phyloP scores from a whole-genome alignment of 2,329 filamentous ascomycete species.

The Chrysosporium keratinophilum region DNA sequence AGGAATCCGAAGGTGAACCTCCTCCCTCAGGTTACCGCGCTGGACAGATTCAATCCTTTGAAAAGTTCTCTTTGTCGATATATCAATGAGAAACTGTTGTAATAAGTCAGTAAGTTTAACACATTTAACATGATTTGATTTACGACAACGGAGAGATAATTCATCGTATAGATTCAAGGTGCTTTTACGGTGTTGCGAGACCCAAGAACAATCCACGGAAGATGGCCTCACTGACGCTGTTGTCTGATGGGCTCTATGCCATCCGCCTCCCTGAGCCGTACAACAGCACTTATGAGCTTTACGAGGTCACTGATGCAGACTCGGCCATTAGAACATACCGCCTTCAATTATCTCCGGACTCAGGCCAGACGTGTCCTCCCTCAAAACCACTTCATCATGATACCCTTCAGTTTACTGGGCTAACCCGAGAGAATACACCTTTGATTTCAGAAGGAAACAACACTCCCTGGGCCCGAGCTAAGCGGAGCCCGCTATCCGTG shows the following conservation, averaged over 20 bases:
- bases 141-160: no score
- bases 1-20: no score
- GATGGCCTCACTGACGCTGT: slow-evolving; percentile 3
- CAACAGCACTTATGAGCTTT: slow-evolving; percentile 19
- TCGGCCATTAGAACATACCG: slow-evolving; percentile 13
- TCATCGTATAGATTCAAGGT: no score
- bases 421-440: slow-evolving; percentile 18
- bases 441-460: slow-evolving; percentile 27
- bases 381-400: slow-evolving; percentile 24
- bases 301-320: slow-evolving; percentile 6
- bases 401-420: slow-evolving; percentile 24
- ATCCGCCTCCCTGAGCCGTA: slow-evolving; percentile 20
- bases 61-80: no score
- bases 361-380: slow-evolving; percentile 16
- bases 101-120: no score
- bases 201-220: background rate
- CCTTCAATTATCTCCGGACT: slow-evolving; percentile 16
- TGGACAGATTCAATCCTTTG: no score
- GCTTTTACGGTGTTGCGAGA: background rate
- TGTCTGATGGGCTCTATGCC: slow-evolving; percentile 11
- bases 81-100: no score
- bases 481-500: slow-evolving; percentile 24
- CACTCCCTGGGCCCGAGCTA: slow-evolving; percentile 30
- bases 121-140: no score
- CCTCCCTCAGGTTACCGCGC: no score